phyloP scores from a whole-genome alignment of 805 yeast species.

The Saturnispora zaruensis region DNA sequence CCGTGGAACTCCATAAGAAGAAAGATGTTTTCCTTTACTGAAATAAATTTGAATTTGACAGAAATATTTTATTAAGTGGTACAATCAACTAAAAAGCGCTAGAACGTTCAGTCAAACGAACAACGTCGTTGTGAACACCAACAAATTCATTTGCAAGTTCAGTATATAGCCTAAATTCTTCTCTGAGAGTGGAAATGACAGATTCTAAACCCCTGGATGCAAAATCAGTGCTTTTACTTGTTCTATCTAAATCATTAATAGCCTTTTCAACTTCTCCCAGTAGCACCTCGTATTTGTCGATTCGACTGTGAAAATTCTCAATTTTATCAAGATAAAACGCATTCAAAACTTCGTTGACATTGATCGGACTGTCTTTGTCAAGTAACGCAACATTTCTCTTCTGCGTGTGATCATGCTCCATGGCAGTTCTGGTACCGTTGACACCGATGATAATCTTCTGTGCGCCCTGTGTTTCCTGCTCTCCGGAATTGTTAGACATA shows the following conservation, averaged over 20 bases:
- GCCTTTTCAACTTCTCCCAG: conserved; percentile 53
- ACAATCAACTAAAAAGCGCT: conserved; percentile 11
- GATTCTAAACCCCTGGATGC: conserved; percentile 35
- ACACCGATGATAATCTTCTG: conserved; percentile 26
- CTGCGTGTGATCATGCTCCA: conserved; percentile 17
- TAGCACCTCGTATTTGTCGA: conserved; percentile 39
- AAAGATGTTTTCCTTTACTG: neutral
- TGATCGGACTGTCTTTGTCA: conserved; percentile 30
- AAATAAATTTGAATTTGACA: neutral
- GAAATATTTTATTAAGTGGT: neutral
- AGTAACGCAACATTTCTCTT: conserved; percentile 28
- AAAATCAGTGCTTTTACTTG: conserved; percentile 31
- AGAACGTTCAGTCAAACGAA: conserved; percentile 19
- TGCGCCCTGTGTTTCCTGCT: conserved; percentile 19
- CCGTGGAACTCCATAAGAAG: conserved; percentile 1
- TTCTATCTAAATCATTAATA: conserved; percentile 45
- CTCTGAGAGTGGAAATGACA: conserved; percentile 53
- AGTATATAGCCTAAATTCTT: conserved; percentile 63
- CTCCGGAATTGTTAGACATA: conserved; percentile 20
- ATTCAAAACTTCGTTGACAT: conserved; percentile 43
- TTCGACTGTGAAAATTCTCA: conserved; percentile 35
- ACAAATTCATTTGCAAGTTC: conserved; percentile 70
- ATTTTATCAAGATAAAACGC: conserved; percentile 42
- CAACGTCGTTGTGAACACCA: conserved; percentile 52
- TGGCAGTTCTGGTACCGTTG: conserved; percentile 23